phyloP scores from a whole-genome alignment of 2,329 filamentous ascomycete genomes.

The Plectosphaerella sp. region DNA sequence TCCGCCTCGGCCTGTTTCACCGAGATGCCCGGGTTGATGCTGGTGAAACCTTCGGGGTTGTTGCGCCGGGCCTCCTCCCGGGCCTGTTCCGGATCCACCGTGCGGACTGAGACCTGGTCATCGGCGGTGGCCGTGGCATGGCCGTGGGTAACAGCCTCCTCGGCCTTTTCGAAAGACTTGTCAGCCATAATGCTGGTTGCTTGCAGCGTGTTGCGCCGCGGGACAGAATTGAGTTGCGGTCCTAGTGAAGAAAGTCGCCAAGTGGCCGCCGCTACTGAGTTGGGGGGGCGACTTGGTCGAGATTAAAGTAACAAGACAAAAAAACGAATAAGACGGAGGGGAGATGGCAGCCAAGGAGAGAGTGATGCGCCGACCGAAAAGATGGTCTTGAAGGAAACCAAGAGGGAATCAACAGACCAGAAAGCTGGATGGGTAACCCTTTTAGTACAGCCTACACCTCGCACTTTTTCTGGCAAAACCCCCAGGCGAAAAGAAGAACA shows the following conservation, averaged over 20 bases:
- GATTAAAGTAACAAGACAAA: too few relatives aligned
- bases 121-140: conserved; percentile 18
- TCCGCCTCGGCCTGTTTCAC: conserved; percentile 65
- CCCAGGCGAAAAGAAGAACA: too few relatives aligned
- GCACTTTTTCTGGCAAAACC: not conserved
- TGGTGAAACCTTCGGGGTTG: conserved; percentile 44
- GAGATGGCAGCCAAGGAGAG: not conserved
- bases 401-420: not conserved
- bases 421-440: not conserved
- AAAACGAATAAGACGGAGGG: not conserved
- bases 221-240: not conserved
- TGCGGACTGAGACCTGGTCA: conserved; percentile 19
- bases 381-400: not conserved
- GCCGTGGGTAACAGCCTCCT: conserved; percentile 22
- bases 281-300: not conserved
- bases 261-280: not conserved
- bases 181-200: conserved; percentile 18
- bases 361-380: not conserved
- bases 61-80: conserved; percentile 33
- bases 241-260: not conserved
- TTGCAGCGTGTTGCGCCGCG: not conserved
- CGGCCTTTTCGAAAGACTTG: conserved; percentile 19
- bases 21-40: conserved; percentile 48
- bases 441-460: not conserved
- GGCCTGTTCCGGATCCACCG: conserved; percentile 15